Base-by-base conservation (phyloP, 768 basidiomycete species). In the Leccinellum rugosiceps region DNA sequence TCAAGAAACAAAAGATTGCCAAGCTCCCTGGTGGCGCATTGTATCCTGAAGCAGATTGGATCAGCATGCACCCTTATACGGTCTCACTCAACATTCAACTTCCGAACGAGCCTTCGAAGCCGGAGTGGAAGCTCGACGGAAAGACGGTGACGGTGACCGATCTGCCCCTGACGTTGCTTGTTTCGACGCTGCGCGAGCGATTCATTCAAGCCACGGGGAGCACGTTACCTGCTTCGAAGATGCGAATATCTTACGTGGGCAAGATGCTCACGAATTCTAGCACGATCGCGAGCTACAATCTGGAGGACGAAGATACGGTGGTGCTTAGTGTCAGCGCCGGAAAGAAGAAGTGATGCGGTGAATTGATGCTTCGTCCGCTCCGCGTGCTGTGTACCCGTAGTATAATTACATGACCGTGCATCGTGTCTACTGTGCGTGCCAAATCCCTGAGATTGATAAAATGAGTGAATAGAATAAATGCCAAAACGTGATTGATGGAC, bases 51-150 rank as follows among this genome's bases (percentile, higher is more conserved):
- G 80, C 83, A 53, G 92, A 95, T 71, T 98, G 94, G 94, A 84
- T 93, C 63, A 79, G 79, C 48, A 86, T 93, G 83, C 93, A 98
- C 70, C 91, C 94, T 31, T 88, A 95, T 63, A 90, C 96, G 13
- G 92, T 98, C 65, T 87, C 88, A 25, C 80, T 99, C 47, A 79
- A 80, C 32, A 78, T 98, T 3, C 92, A 95, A 68, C 78, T 99
- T 61, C 94, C 96, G 2, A 80, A 76, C 53, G 87, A 94, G 64
- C 75, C 87, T 1, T 83, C 86, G 32, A 94, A 91, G 69, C 88
- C 94, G 0, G 95, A 96, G 72, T 96, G 91, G 92, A 94, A 96
- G 67, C 77, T 97, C 53, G 85, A 96, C 66, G 95, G 94, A 0
- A 80, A 79, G 52, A 75, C 85, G 41, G 83, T 94, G 57, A 85